Evolutionary conservation across 2,329 filamentous ascomycete species (phyloP).

Genomic region (Aureobasidium sp.): DNA sequence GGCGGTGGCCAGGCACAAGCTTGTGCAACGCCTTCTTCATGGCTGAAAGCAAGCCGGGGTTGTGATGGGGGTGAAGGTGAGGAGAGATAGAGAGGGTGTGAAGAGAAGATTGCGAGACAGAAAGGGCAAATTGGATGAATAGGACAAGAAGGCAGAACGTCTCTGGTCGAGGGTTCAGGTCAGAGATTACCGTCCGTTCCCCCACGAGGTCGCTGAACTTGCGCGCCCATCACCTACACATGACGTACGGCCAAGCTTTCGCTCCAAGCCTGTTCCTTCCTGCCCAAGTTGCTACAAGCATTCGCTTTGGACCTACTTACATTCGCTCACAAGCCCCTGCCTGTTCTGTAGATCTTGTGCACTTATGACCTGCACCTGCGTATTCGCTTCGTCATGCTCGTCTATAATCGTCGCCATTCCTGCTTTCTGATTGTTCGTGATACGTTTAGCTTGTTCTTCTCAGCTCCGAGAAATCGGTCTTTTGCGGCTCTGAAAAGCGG

Average conservation of each 20-base stretch:
- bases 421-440: background rate
- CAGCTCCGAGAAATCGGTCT: no score
- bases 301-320: background rate
- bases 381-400: background rate
- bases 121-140: background rate
- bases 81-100: background rate
- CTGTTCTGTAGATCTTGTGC: background rate
- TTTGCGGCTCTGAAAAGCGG: constrained; percentile 1
- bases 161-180: background rate
- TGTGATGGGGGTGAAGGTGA: background rate
- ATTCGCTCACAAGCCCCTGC: background rate
- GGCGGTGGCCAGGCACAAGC: constrained; percentile 12
- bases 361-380: background rate
- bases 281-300: background rate
- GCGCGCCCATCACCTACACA: no score
- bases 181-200: constrained; percentile 3
- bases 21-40: constrained; percentile 16
- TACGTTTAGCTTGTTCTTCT: no score
- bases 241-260: background rate
- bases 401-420: background rate
- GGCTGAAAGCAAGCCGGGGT: background rate
- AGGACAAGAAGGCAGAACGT: background rate
- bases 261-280: background rate
- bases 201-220: background rate
- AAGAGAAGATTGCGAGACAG: background rate